These are phyloP conservation scores for Paramarasmius palmivorus DNA, from an alignment of 1,284 basidiomycete species.

Conservation along the genomic window DNA sequence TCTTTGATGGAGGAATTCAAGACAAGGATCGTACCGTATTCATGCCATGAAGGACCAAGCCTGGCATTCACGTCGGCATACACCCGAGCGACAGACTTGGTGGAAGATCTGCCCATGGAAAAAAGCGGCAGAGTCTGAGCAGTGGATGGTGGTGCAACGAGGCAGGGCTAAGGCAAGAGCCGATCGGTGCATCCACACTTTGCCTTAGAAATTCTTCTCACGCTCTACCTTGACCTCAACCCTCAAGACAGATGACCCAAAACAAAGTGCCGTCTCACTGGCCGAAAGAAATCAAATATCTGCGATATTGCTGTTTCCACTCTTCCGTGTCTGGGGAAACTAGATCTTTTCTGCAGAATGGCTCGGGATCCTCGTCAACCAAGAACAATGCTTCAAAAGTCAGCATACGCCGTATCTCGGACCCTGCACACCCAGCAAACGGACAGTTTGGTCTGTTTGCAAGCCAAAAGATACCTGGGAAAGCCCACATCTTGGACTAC, in stretches of 20 bases:
- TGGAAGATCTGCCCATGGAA: constrained; percentile 63
- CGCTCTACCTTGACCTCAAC: constrained; percentile 16
- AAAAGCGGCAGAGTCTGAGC: constrained; percentile 1
- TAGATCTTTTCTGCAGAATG: constrained; percentile 31
- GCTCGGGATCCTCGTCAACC: constrained; percentile 16
- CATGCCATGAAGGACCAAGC: constrained; percentile 77
- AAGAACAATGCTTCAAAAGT: constrained; percentile 26
- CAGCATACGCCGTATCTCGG: constrained; percentile 46
- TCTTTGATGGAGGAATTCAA: neutral
- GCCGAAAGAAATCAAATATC: constrained; percentile 51
- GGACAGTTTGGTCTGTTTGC: constrained; percentile 88
- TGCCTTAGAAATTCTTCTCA: constrained; percentile 20
- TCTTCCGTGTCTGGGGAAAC: constrained; percentile 45
- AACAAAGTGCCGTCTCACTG: constrained; percentile 42
- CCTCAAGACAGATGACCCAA: neutral
- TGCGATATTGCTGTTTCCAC: constrained; percentile 48
- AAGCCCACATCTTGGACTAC: constrained; percentile 78
- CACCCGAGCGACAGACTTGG: constrained; percentile 73
- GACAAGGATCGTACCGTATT: constrained; percentile 60
- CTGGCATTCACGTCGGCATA: constrained; percentile 75
- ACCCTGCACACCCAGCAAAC: constrained; percentile 67
- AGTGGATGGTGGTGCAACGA: constrained; percentile 2
- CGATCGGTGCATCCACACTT: neutral
- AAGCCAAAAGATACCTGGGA: constrained; percentile 62
- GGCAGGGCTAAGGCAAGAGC: neutral